phyloP scores from a whole-genome alignment of 495 filamentous ascomycete species.

The Hypoxylon subgilvum region DNA sequence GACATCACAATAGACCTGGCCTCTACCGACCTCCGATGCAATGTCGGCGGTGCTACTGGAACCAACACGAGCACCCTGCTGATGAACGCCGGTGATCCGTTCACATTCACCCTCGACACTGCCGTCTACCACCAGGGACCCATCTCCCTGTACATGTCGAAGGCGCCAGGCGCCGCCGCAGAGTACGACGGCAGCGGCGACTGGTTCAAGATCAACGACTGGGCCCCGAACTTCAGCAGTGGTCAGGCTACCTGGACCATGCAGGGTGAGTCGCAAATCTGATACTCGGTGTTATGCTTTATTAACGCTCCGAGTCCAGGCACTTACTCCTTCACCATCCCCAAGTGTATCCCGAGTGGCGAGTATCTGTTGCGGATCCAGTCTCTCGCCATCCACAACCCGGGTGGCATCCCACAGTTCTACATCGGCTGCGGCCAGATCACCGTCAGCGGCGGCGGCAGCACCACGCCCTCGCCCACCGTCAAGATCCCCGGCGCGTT shows the following conservation, averaged over 20 bases:
- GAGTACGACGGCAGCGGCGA: constrained; percentile 58
- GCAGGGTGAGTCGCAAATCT: constrained; percentile 35
- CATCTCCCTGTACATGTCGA: constrained; percentile 62
- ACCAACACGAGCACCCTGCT: constrained; percentile 53
- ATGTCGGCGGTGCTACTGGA: constrained; percentile 58
- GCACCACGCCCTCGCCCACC: constrained; percentile 49
- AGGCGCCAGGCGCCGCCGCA: constrained; percentile 50
- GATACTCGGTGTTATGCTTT: too few relatives aligned
- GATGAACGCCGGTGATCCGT: constrained; percentile 57
- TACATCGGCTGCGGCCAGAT: constrained; percentile 67
- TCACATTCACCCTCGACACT: constrained; percentile 56
- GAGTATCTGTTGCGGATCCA: constrained; percentile 69
- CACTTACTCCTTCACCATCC: constrained; percentile 61
- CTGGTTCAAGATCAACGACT: constrained; percentile 63
- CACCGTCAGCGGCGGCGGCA: constrained; percentile 62
- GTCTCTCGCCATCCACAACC: constrained; percentile 67
- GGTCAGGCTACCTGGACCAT: constrained; percentile 50
- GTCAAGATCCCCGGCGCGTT: constrained; percentile 62
- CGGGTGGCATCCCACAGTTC: constrained; percentile 55
- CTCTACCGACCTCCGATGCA: constrained; percentile 63
- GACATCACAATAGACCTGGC: constrained; percentile 45
- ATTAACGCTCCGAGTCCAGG: constrained; percentile 20
- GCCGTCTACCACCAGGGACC: constrained; percentile 68
- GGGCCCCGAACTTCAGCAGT: constrained; percentile 47
- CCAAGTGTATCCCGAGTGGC: constrained; percentile 58